Evolutionary conservation across 306 rosid genomes (phyloP).

Genomic region (Quercus ilex): DNA sequence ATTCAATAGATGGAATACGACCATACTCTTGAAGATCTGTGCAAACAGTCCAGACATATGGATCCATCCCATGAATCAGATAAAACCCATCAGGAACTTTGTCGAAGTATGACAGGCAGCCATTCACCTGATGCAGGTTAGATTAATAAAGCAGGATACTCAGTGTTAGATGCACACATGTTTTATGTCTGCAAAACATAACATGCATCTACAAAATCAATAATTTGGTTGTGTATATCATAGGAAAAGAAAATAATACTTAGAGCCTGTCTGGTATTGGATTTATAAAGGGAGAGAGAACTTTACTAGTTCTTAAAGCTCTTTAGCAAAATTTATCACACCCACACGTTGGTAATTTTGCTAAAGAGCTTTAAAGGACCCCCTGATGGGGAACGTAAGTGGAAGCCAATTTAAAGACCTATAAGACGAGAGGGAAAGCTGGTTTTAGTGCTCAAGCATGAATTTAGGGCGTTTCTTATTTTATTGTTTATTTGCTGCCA

Average conservation of each 20-base stretch:
- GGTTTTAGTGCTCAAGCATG: too few species aligned
- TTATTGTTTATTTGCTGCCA: too few species aligned
- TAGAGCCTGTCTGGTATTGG: not conserved
- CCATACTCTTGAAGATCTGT: constrained; percentile 83
- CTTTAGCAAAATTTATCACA: too few species aligned
- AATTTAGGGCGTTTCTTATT: too few species aligned
- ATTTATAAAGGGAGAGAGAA: too few species aligned
- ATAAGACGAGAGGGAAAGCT: too few species aligned
- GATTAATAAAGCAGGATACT: constrained; percentile 26
- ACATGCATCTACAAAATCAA: not conserved
- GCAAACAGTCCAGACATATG: constrained; percentile 89
- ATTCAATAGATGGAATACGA: constrained; percentile 86
- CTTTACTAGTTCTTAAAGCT: too few species aligned
- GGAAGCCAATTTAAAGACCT: too few species aligned
- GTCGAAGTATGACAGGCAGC: constrained; percentile 88
- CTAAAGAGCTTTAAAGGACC: too few species aligned
- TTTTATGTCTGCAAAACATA: not conserved
- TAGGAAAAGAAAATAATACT: not conserved
- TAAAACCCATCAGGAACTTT: constrained; percentile 94
- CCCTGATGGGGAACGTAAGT: too few species aligned
- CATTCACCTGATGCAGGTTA: constrained; percentile 73
- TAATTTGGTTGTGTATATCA: not conserved
- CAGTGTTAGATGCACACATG: not conserved
- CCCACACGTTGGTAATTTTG: too few species aligned
- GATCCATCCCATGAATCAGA: constrained; percentile 83